phyloP scores from a whole-genome alignment of 805 yeast genomes.

The baker's yeast (Saccharomyces cerevisiae) region DNA sequence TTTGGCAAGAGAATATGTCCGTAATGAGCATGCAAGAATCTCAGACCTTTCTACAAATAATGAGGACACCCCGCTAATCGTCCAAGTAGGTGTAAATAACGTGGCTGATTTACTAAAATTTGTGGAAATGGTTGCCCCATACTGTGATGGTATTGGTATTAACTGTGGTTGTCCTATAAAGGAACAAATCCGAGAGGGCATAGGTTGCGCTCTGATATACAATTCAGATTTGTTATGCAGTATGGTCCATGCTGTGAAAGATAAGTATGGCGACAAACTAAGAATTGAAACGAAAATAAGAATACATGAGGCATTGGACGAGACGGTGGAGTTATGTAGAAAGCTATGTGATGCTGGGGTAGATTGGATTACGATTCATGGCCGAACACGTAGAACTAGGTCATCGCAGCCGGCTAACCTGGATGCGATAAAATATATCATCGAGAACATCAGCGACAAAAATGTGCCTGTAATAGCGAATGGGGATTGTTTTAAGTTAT shows the following conservation, averaged over 20 bases:
- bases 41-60: conserved; percentile 80
- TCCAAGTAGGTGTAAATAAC: conserved; percentile 87
- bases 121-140: conserved; percentile 82
- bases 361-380: conserved; percentile 91
- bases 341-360: conserved; percentile 80
- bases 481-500: conserved; percentile 77
- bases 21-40: conserved; percentile 70
- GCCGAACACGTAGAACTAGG: conserved; percentile 77
- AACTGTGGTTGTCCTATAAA: conserved; percentile 97
- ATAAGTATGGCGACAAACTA: conserved; percentile 59
- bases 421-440: conserved; percentile 67
- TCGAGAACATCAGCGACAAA: conserved; percentile 32
- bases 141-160: conserved; percentile 86
- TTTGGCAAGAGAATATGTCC: conserved; percentile 85
- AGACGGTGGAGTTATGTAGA: conserved; percentile 66
- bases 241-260: conserved; percentile 80
- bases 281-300: conserved; percentile 87
- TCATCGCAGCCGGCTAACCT: conserved; percentile 76
- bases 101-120: conserved; percentile 73
- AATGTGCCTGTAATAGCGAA: conserved; percentile 89
- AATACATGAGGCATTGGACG: conserved; percentile 65
- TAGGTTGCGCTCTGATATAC: conserved; percentile 91
- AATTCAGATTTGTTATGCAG: conserved; percentile 70
- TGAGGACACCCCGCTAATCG: conserved; percentile 62
- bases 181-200: conserved; percentile 91